These are phyloP conservation scores for Aotearoamyces nothofagi DNA, from an alignment of 2,329 filamentous ascomycete genomes.

Conservation along the genomic window DNA sequence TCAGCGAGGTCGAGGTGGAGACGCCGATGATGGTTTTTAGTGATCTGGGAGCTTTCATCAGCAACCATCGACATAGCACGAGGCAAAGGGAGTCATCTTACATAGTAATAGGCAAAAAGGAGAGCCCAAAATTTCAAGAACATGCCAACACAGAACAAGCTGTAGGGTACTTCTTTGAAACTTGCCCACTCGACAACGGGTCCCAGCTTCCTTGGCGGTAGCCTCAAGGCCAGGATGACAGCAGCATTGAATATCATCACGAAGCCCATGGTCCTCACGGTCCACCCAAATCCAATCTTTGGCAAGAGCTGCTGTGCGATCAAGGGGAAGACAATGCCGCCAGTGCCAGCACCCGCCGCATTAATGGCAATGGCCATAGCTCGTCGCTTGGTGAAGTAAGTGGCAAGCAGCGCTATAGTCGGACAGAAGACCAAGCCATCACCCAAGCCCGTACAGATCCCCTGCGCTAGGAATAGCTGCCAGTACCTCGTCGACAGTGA, in stretches of 20 bases:
- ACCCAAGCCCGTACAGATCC: constrained; percentile 22
- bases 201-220: constrained; percentile 19
- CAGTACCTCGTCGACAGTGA: constrained; percentile 21
- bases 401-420: constrained; percentile 18
- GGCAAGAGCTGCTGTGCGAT: constrained; percentile 24
- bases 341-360: constrained; percentile 21
- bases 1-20: constrained; percentile 24
- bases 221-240: constrained; percentile 17
- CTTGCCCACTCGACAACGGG: constrained; percentile 25
- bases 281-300: constrained; percentile 26
- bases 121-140: constrained; percentile 24
- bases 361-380: constrained; percentile 21
- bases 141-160: constrained; percentile 24
- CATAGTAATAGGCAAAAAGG: constrained; percentile 28
- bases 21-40: constrained; percentile 21
- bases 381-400: constrained; percentile 13
- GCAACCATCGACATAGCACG: constrained; percentile 1
- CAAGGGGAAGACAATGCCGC: constrained; percentile 28
- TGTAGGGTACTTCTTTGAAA: constrained; percentile 25
- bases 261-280: constrained; percentile 29
- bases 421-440: constrained; percentile 23
- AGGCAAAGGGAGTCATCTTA: constrained; percentile 7
- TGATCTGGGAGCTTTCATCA: too few relatives aligned
- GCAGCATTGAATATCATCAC: constrained; percentile 23
- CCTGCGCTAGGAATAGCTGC: constrained; percentile 25